A percentile compares a stretch with the other conserved stretches of the same genome.
These are phyloP conservation scores for Purpureocillium lavendulum DNA, from an alignment of 2,329 filamentous ascomycete species.

Conservation along the genomic window DNA sequence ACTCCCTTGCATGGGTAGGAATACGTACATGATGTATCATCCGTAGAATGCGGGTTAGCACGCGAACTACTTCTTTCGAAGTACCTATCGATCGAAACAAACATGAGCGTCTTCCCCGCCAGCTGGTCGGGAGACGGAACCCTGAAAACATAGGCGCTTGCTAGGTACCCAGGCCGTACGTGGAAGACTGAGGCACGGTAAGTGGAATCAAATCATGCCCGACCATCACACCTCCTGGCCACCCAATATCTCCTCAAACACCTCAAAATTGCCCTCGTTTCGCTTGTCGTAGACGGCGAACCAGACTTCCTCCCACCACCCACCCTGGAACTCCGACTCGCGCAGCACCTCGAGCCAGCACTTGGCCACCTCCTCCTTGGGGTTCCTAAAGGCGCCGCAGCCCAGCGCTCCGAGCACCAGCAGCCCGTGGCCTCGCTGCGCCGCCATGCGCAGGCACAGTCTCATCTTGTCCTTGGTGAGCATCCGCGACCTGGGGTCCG, in stretches of 20 bases:
- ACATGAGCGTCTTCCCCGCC: no score
- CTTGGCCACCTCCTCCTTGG: constrained; percentile 49
- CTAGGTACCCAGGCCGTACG: no score
- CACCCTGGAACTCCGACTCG: constrained; percentile 53
- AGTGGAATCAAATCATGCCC: no score
- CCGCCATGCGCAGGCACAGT: constrained; percentile 50
- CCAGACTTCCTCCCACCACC: constrained; percentile 55
- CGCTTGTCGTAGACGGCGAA: constrained; percentile 52
- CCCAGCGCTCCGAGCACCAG: constrained; percentile 62
- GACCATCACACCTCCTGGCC: constrained; percentile 21
- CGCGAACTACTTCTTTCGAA: no score
- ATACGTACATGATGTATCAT: no score
- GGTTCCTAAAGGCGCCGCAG: constrained; percentile 60
- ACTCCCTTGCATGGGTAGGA: no score
- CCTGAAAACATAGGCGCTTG: no score
- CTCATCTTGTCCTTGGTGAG: constrained; percentile 57
- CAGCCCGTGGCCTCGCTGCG: constrained; percentile 42
- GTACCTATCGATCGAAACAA: no score
- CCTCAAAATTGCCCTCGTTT: constrained; percentile 39
- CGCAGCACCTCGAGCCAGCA: constrained; percentile 54
- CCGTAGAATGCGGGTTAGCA: no score
- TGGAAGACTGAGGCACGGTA: no score
- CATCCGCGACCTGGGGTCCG: constrained; percentile 32
- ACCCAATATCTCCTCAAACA: constrained; percentile 37
- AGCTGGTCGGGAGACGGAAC: no score